These are phyloP conservation scores for Fusarium algeriense DNA, from an alignment of 2,329 filamentous ascomycete species.

Conservation along the genomic window DNA sequence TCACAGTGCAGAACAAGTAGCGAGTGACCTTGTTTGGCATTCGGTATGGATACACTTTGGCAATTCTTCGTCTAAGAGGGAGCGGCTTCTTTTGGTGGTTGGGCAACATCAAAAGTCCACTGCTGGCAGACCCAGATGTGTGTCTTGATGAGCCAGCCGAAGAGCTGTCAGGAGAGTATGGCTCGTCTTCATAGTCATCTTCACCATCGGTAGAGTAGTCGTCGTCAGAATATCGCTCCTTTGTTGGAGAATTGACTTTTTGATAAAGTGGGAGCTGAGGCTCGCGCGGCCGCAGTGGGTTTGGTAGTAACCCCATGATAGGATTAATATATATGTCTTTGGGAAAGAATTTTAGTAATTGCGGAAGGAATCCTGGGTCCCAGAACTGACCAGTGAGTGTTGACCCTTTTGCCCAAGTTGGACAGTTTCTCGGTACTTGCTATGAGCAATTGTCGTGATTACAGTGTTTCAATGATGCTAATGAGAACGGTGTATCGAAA, in stretches of 20 bases:
- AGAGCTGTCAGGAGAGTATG: constrained; percentile 57
- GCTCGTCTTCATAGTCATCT: constrained; percentile 59
- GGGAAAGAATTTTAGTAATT: constrained; percentile 10
- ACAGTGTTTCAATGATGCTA: neutral
- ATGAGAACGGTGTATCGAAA: neutral
- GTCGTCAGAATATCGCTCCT: constrained; percentile 66
- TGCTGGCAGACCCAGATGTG: constrained; percentile 59
- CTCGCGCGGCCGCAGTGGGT: constrained; percentile 61
- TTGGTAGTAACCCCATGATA: constrained; percentile 65
- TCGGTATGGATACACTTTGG: constrained; percentile 64
- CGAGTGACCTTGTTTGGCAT: constrained; percentile 80
- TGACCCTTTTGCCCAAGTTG: constrained; percentile 21
- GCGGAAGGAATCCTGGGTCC: constrained; percentile 25
- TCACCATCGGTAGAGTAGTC: constrained; percentile 62
- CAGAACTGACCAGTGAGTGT: constrained; percentile 14
- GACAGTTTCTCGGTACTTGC: constrained; percentile 17
- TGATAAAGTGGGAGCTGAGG: constrained; percentile 66
- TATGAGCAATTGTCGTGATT: neutral
- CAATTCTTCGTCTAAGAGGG: constrained; percentile 34
- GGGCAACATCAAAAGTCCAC: constrained; percentile 60
- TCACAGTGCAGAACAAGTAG: constrained; percentile 80
- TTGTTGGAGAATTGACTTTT: constrained; percentile 56
- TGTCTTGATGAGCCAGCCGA: constrained; percentile 67
- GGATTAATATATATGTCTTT: constrained; percentile 18
- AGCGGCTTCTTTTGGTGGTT: constrained; percentile 50